Evolutionary conservation across 345 rosid species (phyloP).

Genomic region (Ceriops decandra): DNA sequence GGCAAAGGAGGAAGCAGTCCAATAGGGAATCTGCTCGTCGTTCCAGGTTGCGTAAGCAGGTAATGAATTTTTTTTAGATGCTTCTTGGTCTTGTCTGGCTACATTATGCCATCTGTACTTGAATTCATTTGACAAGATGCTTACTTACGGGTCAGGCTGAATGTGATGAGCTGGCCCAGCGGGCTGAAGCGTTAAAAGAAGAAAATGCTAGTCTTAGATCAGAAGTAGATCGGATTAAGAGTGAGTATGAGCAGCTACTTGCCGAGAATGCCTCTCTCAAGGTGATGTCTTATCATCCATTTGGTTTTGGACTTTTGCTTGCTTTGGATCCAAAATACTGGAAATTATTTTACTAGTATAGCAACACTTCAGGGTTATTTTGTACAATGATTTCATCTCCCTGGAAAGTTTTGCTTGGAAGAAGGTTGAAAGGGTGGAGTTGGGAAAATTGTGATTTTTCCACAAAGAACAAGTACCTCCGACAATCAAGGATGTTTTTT

Average conservation of each 20-base stretch:
- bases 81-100: not conserved
- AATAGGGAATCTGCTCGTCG: conserved; percentile 98
- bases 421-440: not conserved
- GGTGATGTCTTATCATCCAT: conserved; percentile 36
- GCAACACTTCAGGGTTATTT: not conserved
- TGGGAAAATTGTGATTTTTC: not conserved
- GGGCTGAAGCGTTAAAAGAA: conserved; percentile 71
- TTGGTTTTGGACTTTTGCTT: conserved; percentile 1
- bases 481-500: not conserved
- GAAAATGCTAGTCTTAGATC: conserved; percentile 79
- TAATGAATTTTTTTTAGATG: conserved; percentile 24
- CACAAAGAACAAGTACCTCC: not conserved
- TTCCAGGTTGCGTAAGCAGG: conserved; percentile 98
- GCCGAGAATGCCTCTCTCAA: conserved; percentile 74
- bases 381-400: not conserved
- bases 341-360: not conserved
- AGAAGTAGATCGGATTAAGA: conserved; percentile 71
- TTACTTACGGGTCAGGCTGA: conserved; percentile 65
- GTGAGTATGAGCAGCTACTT: conserved; percentile 77
- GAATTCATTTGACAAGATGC: conserved; percentile 20
- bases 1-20: conserved; percentile 96
- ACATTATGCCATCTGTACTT: conserved; percentile 2
- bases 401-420: not conserved
- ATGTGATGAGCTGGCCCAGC: conserved; percentile 90
- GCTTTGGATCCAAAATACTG: not conserved